phyloP scores from a whole-genome alignment of 768 basidiomycete genomes.

The Amanita muscaria region DNA sequence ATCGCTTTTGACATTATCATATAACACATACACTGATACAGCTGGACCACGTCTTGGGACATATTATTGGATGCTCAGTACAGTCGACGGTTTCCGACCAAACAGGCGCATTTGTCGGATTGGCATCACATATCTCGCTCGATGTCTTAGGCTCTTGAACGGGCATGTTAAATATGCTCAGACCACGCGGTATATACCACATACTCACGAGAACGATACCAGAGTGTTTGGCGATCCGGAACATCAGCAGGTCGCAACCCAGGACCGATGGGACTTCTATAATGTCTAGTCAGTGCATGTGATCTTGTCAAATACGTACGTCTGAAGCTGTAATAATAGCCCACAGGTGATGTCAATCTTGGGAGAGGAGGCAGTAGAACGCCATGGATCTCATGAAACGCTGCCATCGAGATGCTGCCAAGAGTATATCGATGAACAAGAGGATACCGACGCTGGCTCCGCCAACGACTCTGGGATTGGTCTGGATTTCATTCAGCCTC shows the following conservation, averaged over 20 bases:
- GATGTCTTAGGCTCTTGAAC: too few species aligned
- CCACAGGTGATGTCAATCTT: constrained; percentile 3
- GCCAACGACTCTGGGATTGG: constrained; percentile 5
- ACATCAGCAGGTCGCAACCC: too few species aligned
- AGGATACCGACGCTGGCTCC: not conserved
- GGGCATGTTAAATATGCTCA: too few species aligned
- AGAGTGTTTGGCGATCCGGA: not conserved
- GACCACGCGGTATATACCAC: not conserved
- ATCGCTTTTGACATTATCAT: too few species aligned
- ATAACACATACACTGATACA: too few species aligned
- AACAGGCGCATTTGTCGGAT: too few species aligned
- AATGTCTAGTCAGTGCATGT: not conserved
- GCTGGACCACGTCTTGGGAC: too few species aligned
- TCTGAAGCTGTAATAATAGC: not conserved
- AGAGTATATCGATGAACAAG: not conserved
- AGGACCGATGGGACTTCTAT: constrained; percentile 6
- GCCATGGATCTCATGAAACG: not conserved
- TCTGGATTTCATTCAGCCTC: not conserved
- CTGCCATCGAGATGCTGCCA: not conserved
- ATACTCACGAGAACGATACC: not conserved
- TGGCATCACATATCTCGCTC: too few species aligned
- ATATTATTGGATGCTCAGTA: too few species aligned
- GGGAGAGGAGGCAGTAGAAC: not conserved
- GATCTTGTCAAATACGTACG: not conserved
- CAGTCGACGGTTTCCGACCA: too few species aligned